Evolutionary conservation across 805 yeast genomes (phyloP).

Genomic region (Hanseniaspora occidentalis): DNA sequence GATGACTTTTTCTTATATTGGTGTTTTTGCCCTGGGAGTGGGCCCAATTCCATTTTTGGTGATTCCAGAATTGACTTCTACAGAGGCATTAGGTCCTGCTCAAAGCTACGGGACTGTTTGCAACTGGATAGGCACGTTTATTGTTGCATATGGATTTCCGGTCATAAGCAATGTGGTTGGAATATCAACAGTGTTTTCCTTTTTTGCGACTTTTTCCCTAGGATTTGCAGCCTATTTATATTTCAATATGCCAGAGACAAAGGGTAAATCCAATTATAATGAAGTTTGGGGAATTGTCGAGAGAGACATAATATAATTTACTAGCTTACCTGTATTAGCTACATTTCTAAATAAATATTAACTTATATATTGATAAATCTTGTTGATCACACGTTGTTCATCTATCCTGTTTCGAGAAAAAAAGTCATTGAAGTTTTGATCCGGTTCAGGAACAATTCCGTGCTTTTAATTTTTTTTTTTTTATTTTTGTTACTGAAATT

Average conservation of each 20-base stretch:
- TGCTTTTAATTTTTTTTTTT: no score
- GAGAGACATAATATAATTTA: no score
- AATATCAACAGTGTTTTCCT: conserved; percentile 54
- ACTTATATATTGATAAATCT: no score
- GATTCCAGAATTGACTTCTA: conserved; percentile 79
- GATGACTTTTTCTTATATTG: conserved; percentile 63
- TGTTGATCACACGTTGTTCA: no score
- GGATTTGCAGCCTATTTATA: conserved; percentile 36
- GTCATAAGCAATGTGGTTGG: conserved; percentile 51
- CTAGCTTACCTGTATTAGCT: no score
- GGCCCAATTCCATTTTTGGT: conserved; percentile 94
- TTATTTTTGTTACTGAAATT: no score
- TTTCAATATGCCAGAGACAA: conserved; percentile 60
- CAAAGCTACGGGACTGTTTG: conserved; percentile 87
- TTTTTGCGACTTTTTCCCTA: conserved; percentile 52
- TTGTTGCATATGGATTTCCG: conserved; percentile 75
- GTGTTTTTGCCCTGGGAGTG: conserved; percentile 79
- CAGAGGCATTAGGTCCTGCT: conserved; percentile 68
- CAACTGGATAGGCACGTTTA: conserved; percentile 85
- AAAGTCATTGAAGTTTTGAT: no score
- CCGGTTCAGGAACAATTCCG: no score
- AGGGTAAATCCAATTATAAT: conserved; percentile 45
- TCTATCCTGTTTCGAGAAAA: no score
- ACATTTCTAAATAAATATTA: no score
- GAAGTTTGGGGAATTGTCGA: conserved; percentile 46